These are phyloP conservation scores for Penicillium paneum DNA, from an alignment of 2,329 filamentous ascomycete species.

Conservation along the genomic window DNA sequence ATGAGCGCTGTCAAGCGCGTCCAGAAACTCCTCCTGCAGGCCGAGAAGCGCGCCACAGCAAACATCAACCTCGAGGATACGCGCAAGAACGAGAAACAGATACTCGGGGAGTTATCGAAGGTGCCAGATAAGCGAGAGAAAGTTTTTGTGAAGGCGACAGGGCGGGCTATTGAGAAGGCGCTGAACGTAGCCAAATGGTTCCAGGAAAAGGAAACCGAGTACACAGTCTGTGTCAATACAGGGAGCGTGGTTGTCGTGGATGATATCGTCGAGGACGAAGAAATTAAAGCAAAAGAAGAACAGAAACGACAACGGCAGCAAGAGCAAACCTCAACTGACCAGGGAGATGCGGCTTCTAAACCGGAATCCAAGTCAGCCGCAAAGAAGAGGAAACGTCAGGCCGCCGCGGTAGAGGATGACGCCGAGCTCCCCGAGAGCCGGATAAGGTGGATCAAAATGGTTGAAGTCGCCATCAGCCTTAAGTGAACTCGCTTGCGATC, in stretches of 20 bases:
- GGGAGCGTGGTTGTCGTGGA: slow-evolving; percentile 59
- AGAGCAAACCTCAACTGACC: slow-evolving; percentile 12
- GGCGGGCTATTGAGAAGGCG: slow-evolving; percentile 57
- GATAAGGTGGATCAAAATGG: slow-evolving; percentile 48
- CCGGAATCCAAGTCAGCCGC: slow-evolving; percentile 18
- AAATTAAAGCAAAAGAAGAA: slow-evolving; percentile 27
- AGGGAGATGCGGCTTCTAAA: slow-evolving; percentile 6
- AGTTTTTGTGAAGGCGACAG: slow-evolving; percentile 59
- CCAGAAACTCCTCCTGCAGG: slow-evolving; percentile 53
- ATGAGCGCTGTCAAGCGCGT: slow-evolving; percentile 60
- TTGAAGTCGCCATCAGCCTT: slow-evolving; percentile 45
- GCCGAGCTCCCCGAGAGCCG: slow-evolving; percentile 44
- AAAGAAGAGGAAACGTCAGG: slow-evolving; percentile 32
- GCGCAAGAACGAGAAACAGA: slow-evolving; percentile 31
- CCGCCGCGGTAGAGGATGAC: slow-evolving; percentile 20
- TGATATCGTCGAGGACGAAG: slow-evolving; percentile 52
- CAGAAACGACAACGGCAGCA: slow-evolving; percentile 22
- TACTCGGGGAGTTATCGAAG: slow-evolving; percentile 31
- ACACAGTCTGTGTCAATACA: slow-evolving; percentile 52
- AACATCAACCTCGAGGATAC: slow-evolving; percentile 38
- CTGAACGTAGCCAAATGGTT: slow-evolving; percentile 57
- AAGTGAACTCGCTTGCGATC: slow-evolving; percentile 29
- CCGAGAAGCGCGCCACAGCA: slow-evolving; percentile 51
- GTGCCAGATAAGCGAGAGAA: slow-evolving; percentile 46
- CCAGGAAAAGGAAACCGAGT: slow-evolving; percentile 50